phyloP scores from a whole-genome alignment of 2,329 filamentous ascomycete genomes.

The Verticillium dahliae region DNA sequence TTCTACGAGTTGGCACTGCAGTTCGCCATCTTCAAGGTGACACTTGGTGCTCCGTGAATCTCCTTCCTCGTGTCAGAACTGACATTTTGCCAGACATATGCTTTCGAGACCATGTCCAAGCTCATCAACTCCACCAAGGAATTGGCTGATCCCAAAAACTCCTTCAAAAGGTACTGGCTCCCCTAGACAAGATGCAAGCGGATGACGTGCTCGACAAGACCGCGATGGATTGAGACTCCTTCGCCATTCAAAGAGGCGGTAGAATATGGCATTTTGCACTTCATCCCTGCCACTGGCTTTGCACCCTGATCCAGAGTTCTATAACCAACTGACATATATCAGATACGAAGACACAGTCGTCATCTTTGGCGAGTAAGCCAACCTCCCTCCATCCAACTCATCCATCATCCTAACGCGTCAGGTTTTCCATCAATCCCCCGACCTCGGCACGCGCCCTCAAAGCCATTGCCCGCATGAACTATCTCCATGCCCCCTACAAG shows the following conservation, averaged over 20 bases:
- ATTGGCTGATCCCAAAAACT: slow-evolving; percentile 21
- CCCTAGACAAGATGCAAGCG: no score
- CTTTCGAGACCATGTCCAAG: slow-evolving; percentile 27
- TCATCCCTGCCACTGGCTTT: background rate
- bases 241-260: background rate
- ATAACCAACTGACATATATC: background rate
- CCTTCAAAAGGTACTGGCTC: slow-evolving; percentile 25
- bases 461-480: slow-evolving; percentile 32
- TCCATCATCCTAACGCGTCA: background rate
- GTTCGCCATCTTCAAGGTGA: slow-evolving; percentile 32
- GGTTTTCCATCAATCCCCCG: background rate
- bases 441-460: slow-evolving; percentile 25
- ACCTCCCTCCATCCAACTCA: slow-evolving; percentile 22
- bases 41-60: background rate
- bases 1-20: slow-evolving; percentile 29
- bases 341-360: slow-evolving; percentile 35
- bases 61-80: background rate
- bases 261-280: no score
- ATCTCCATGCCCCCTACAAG: slow-evolving; percentile 28
- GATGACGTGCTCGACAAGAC: no score
- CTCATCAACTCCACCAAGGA: slow-evolving; percentile 28
- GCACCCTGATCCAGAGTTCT: no score
- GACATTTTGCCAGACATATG: slow-evolving; percentile 26
- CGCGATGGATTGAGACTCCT: background rate
- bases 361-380: slow-evolving; percentile 27